A percentile compares a stretch with the other conserved stretches of the same genome.
phyloP scores from a whole-genome alignment of 1,139 yeast genomes.

The Debaryomycetaceae sp. region DNA sequence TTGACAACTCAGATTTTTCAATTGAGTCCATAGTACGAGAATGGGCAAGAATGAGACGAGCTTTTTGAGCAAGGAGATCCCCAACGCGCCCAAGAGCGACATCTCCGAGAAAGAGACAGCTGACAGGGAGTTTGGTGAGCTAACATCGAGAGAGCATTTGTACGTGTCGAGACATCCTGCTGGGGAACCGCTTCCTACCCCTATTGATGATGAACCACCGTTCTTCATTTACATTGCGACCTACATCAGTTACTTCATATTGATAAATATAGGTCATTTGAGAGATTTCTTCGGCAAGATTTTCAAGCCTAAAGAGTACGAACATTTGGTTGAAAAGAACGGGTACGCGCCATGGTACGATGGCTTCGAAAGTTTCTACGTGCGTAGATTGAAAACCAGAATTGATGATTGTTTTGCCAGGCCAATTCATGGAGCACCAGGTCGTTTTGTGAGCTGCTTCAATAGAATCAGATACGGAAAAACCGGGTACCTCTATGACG shows the following conservation, averaged over 20 bases:
- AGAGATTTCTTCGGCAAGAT: slow-evolving; percentile 83
- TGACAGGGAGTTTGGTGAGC: slow-evolving; percentile 62
- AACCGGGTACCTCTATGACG: slow-evolving; percentile 65
- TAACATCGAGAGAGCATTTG: slow-evolving; percentile 55
- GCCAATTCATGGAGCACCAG: slow-evolving; percentile 97
- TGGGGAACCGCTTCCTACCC: slow-evolving; percentile 54
- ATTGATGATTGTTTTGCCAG: slow-evolving; percentile 94
- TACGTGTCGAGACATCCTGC: slow-evolving; percentile 51
- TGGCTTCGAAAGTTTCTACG: slow-evolving; percentile 89
- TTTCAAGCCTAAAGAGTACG: slow-evolving; percentile 62
- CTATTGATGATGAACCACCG: slow-evolving; percentile 82
- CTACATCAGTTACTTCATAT: slow-evolving; percentile 74
- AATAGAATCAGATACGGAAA: slow-evolving; percentile 68
- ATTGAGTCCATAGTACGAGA: neutral
- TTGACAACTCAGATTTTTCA: neutral
- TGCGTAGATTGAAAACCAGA: slow-evolving; percentile 85
- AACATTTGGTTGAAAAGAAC: slow-evolving; percentile 68
- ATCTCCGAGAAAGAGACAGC: slow-evolving; percentile 50
- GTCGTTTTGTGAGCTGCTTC: slow-evolving; percentile 78
- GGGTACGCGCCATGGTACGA: slow-evolving; percentile 97
- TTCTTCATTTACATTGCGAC: slow-evolving; percentile 76
- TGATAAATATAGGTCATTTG: slow-evolving; percentile 84
- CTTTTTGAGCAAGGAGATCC: slow-evolving; percentile 22
- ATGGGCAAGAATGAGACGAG: neutral
- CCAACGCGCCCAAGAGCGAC: slow-evolving; percentile 47